Conservation (phyloP, 805 yeast genomes). For the Ogataea pilisensis region DNA sequence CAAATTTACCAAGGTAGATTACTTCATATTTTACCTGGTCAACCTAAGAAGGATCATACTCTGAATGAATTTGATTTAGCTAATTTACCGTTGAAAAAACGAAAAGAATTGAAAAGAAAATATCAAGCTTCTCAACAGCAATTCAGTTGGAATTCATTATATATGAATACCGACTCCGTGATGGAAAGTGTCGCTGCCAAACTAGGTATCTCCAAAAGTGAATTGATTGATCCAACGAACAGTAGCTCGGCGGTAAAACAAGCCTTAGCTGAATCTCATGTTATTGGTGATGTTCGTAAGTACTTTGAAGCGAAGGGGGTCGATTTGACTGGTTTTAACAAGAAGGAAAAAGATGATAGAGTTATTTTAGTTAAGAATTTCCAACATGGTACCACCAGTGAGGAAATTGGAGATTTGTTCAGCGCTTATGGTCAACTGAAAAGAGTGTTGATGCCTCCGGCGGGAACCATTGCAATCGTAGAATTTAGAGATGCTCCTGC, state of each 20-base stretch:
- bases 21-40: conserved; percentile 83
- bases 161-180: conserved; percentile 87
- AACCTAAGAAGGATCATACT: conserved; percentile 73
- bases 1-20: conserved; percentile 92
- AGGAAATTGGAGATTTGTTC: conserved; percentile 80
- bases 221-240: conserved; percentile 82
- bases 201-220: conserved; percentile 78
- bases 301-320: conserved; percentile 85
- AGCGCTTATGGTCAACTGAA: conserved; percentile 73
- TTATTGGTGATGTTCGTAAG: conserved; percentile 82
- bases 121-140: conserved; percentile 80
- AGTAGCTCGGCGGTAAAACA: conserved; percentile 90
- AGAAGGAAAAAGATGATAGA: conserved; percentile 71
- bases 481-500: conserved; percentile 79
- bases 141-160: conserved; percentile 93
- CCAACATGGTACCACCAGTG: conserved; percentile 78
- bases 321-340: conserved; percentile 68
- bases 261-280: conserved; percentile 96
- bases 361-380: conserved; percentile 84
- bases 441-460: conserved; percentile 88
- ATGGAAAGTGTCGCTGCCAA: conserved; percentile 82
- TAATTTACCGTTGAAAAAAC: conserved; percentile 89
- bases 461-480: conserved; percentile 92
- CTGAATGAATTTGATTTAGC: conserved; percentile 88
- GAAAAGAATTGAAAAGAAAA: conserved; percentile 76